Evolutionary conservation across 2,329 filamentous ascomycete species (phyloP), one percentile per base, ranked within the genome.

Genomic region (Hypoxylon sp.): DNA sequence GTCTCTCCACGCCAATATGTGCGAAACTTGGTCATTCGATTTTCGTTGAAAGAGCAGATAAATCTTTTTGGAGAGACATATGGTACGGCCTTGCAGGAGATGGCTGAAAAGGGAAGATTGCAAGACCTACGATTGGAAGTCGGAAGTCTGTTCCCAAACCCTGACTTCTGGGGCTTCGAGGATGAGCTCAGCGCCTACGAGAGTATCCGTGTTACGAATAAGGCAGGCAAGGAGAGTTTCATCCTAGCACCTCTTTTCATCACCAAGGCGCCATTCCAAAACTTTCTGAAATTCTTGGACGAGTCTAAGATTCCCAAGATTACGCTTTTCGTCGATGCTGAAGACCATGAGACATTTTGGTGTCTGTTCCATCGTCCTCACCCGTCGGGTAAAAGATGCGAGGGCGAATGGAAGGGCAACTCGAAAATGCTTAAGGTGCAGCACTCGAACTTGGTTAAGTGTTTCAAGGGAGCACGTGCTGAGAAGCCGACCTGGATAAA

Each of bases 331-430:
- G 43, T 67, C 36, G 52, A 61, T 4, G 55, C 51, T 17, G 15
- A 35, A 2, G 62, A 65, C 9, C 65, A 68, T 17, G 51, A 59
- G 4, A 31, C 25, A 2, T 65, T 68, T 44, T 68, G 64, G 65
- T 67, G 65, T 16, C 40, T 26, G 2, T 67, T 63, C 34, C 64
- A 67, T 31, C 61, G 60, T 6, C 27, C 31, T 3, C 45, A 57
- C 17, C 36, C 59, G 13, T 50, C 51, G 2, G 57, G 57, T 7
- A 11, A 47, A 7, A 36, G 42, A 16, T 68, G 65, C 27, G 29
- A 43, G 2, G 65, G 63, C 4, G 48, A 51, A 5, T 66, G 62
- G 63, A 50, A 35, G 12, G 62, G 64, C 6, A 55, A 47, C 20
- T 30, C 57, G 6, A 48, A 30, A 7, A 12, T 53, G 6, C 36